Percentiles rank a stretch among this genome's conserved stretches.
phyloP scores from a whole-genome alignment of 352 stramenopile genomes.

The Phytophthora gonapodyides region DNA sequence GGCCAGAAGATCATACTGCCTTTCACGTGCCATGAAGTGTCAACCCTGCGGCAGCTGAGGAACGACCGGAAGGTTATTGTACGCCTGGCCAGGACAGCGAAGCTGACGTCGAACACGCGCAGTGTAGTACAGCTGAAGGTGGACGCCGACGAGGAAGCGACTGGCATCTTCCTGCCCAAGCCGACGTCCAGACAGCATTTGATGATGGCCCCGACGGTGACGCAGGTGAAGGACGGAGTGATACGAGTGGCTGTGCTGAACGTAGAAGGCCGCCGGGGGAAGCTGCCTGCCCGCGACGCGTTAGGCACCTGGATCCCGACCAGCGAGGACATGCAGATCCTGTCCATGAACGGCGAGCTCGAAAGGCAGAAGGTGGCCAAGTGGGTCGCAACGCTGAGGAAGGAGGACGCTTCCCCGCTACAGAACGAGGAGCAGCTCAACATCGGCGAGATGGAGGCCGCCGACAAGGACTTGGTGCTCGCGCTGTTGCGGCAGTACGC shows the following conservation, averaged over 20 bases:
- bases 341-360: slow-evolving; percentile 8
- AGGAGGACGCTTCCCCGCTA: no score
- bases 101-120: slow-evolving; percentile 10
- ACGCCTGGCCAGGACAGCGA: slow-evolving; percentile 3
- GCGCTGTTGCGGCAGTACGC: no score
- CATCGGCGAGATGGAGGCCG: no score
- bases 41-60: neutral
- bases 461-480: no score
- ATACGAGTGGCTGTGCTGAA: slow-evolving; percentile 18
- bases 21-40: slow-evolving; percentile 4
- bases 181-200: neutral
- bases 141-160: neutral
- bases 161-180: slow-evolving; percentile 11
- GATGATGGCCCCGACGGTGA: slow-evolving; percentile 11
- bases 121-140: slow-evolving; percentile 10
- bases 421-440: no score
- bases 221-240: neutral
- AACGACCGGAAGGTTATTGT: neutral
- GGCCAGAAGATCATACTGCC: neutral
- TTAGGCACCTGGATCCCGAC: slow-evolving; percentile 21
- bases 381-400: no score
- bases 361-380: neutral
- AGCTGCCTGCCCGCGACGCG: slow-evolving; percentile 4
- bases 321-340: slow-evolving; percentile 7
- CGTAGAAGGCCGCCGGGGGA: slow-evolving; percentile 1